A percentile compares a stretch with the other conserved stretches of the same genome.
phyloP scores from a whole-genome alignment of 2,329 filamentous ascomycete genomes.

The Aspergillus brasiliensis region DNA sequence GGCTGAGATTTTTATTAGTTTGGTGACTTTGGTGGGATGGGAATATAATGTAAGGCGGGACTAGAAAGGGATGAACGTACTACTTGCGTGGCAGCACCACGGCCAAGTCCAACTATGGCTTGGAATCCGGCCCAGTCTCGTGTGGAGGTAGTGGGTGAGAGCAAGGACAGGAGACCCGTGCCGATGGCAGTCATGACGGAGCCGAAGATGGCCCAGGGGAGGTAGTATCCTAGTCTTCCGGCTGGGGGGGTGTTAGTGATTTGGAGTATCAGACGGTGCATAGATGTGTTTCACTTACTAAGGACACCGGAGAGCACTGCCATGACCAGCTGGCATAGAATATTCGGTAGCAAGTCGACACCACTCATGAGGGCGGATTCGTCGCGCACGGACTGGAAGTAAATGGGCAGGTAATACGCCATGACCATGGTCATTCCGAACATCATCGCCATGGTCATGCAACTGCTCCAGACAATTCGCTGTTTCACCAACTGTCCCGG shows the following conservation, averaged over 20 bases:
- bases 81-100: constrained; percentile 36
- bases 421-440: constrained; percentile 36
- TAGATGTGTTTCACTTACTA: constrained; percentile 20
- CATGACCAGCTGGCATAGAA: constrained; percentile 36
- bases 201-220: constrained; percentile 36
- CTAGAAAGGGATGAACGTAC: constrained; percentile 15
- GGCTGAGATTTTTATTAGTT: constrained; percentile 26
- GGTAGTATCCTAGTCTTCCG: constrained; percentile 36
- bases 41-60: neutral
- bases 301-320: constrained; percentile 37
- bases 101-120: constrained; percentile 46
- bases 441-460: constrained; percentile 33
- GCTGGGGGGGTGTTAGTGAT: constrained; percentile 17
- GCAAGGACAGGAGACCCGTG: constrained; percentile 47
- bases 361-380: constrained; percentile 29
- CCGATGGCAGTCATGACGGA: constrained; percentile 34
- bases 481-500: constrained; percentile 9
- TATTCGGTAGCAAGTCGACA: constrained; percentile 28
- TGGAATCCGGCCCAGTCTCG: constrained; percentile 54
- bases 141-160: constrained; percentile 38
- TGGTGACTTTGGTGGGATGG: constrained; percentile 26
- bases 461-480: constrained; percentile 26
- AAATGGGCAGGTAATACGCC: constrained; percentile 52
- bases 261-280: neutral
- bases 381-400: constrained; percentile 49